Evolutionary conservation across 805 yeast species (phyloP).

Genomic region (Scheffersomyces amazonensis): DNA sequence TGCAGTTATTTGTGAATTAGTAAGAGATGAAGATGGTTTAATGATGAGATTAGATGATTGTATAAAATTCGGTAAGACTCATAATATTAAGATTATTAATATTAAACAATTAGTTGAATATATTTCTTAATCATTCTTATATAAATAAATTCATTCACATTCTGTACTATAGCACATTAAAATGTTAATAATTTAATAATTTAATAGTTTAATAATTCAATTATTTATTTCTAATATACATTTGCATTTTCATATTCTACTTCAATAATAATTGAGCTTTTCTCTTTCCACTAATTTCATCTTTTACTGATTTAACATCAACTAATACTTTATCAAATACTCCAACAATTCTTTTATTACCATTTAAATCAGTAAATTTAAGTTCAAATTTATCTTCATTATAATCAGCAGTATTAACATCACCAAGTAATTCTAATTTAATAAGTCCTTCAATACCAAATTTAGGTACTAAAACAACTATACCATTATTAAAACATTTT

Average conservation of each 20-base stretch:
- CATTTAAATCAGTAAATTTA: constrained; percentile 48
- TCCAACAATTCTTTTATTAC: constrained; percentile 47
- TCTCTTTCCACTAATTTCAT: constrained; percentile 88
- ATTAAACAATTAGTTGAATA: constrained; percentile 61
- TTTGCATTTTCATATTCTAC: constrained; percentile 15
- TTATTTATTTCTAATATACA: constrained; percentile 1
- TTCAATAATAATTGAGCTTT: constrained; percentile 73
- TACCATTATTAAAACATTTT: constrained; percentile 90
- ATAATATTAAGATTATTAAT: constrained; percentile 67
- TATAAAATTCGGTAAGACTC: constrained; percentile 58
- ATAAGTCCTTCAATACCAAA: constrained; percentile 95
- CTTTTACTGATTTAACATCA: constrained; percentile 75
- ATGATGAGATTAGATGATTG: constrained; percentile 96
- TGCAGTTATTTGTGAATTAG: constrained; percentile 91
- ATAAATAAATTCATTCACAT: neutral
- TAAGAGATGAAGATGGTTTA: constrained; percentile 86
- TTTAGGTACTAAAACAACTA: constrained; percentile 90
- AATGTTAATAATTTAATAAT: neutral
- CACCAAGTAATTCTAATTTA: constrained; percentile 71
- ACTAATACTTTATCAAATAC: constrained; percentile 88
- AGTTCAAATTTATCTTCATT: constrained; percentile 78
- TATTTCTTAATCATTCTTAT: neutral
- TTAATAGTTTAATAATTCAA: neutral
- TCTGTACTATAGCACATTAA: neutral
- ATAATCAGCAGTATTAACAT: constrained; percentile 58